These are phyloP conservation scores for Fraxinus xanthoxyloides DNA, from an alignment of 305 asterid genomes.

Conservation along the genomic window DNA sequence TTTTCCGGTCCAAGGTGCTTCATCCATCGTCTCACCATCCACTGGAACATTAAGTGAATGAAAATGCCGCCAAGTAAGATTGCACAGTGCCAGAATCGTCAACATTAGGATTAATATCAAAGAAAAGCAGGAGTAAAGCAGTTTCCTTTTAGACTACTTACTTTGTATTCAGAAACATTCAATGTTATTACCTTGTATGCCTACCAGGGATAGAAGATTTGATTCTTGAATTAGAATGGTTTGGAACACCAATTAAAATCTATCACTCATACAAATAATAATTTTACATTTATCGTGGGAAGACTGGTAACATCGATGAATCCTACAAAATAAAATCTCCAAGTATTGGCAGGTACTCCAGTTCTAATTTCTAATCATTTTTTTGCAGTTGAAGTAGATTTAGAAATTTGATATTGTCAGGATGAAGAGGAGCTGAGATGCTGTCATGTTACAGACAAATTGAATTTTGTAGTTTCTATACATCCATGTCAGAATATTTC, in stretches of 20 bases:
- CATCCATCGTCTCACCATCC: constrained; percentile 98
- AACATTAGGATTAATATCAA: constrained; percentile 6
- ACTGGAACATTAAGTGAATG: constrained; percentile 40
- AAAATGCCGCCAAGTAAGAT: constrained; percentile 10
- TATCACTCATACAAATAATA: neutral
- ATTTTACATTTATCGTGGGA: neutral
- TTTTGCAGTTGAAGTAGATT: neutral
- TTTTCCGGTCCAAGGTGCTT: constrained; percentile 67
- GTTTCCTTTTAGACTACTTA: neutral
- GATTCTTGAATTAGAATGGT: neutral
- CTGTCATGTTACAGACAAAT: neutral
- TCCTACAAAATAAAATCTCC: neutral
- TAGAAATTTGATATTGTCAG: neutral
- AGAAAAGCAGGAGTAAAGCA: neutral
- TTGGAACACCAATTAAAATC: constrained; percentile 7
- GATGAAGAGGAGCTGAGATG: neutral
- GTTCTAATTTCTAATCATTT: neutral
- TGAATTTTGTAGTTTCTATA: neutral
- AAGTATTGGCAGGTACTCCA: neutral
- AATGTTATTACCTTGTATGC: neutral
- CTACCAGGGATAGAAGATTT: constrained; percentile 11
- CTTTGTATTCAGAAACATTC: constrained; percentile 3
- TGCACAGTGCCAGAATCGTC: constrained; percentile 11
- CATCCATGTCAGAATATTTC: neutral
- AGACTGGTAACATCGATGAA: neutral